Base-by-base conservation (phyloP, 2,329 filamentous ascomycete species). In the Achaetomium macrosporum region DNA sequence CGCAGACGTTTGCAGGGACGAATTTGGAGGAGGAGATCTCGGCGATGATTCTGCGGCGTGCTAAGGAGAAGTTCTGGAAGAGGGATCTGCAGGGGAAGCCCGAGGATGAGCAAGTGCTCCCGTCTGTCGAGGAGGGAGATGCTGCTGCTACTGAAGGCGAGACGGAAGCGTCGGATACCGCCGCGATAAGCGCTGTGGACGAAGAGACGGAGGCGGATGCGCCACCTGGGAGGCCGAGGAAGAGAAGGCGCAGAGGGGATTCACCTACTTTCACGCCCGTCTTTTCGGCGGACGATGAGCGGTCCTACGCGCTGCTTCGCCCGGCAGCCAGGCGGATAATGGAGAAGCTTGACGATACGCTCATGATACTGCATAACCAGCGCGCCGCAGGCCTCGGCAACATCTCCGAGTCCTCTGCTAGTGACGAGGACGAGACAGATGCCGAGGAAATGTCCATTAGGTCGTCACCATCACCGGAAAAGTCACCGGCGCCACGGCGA, bases 241-340 rank as follows among this genome's bases (percentile, higher is more conserved):
- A 19, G 25, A 56, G 15, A 8, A 50, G 39, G 50, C 35, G 35
- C 13, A 60, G 42, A 17, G 41, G 31, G 15, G 47, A 29, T 2
- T 50, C 54, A 17, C 52, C 54, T 47, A 66, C 65, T 0, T 71
- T 73, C 33, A 66, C 68, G 11, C 81, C 87, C 0, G 73, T 77
- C 2, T 69, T 88, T 5, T 78, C 86, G 8, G 77, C 82, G 1
- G 85, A 95, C 61, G 90, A 95, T 59, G 83, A 87, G 1, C 66
- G 75, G 44, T 87, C 88, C 0, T 73, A 77, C 54, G 66, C 69
- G 1, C 72, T 95, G 5, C 71, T 96, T 15, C 76, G 77, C 0
- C 88, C 90, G 0, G 77, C 81, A 0, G 77, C 87, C 11, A 76
- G 84, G n/a, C 84, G 88, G 59, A 78, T 91, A 15, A 73, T 96